Evolutionary conservation across 1,284 basidiomycete species (phyloP), one percentile per base, ranked within the genome.

Genomic region (Marasmius tenuissimus): DNA sequence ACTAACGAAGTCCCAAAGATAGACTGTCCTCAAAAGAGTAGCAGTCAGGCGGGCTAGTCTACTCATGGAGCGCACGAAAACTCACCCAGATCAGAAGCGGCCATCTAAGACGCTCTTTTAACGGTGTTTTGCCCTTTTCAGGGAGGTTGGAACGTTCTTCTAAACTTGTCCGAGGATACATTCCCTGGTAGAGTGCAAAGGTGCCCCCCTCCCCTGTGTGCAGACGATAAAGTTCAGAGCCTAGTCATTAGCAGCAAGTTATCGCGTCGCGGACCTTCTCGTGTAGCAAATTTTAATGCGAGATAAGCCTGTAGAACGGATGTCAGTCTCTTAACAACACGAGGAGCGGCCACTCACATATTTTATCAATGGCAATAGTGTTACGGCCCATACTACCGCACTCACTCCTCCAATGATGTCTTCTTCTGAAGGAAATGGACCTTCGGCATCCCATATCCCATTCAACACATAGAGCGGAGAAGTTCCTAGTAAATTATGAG

Each of bases 381-480:
- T 84, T 49, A 91, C 69, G 1, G 86, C 71, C 87, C 87, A 89
- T 27, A 90, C 67, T 61, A 89, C 87, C 27, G 85, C 85, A 63
- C 80, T 83, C 38, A 87, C 65, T 5, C 81, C 83, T 1, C 87
- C 87, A 61, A 89, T 81, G 14, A 88, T 72, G 67, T 89, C 87
- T 65, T 89, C 87, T 58, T 75, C 66, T 0, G 80, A 73, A 0
- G 87, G 88, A 0, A 76, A 69, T 12, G 75, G 73, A 0, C 80
- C 81, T 14, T 65, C 58, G 0, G 82, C 49, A 5, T 84, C 78
- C 82, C 86, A 89, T 14, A 89, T 82, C 14, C 85, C 86, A 67
- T 88, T 88, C 37, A 91, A 68, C 1, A 85, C 83, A 68, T 88
- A 88, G 11, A 89, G 72, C 1, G 87, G 86, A 0, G 84, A 86